phyloP scores from a whole-genome alignment of 805 yeast genomes.

The Candida ipomoeae region DNA sequence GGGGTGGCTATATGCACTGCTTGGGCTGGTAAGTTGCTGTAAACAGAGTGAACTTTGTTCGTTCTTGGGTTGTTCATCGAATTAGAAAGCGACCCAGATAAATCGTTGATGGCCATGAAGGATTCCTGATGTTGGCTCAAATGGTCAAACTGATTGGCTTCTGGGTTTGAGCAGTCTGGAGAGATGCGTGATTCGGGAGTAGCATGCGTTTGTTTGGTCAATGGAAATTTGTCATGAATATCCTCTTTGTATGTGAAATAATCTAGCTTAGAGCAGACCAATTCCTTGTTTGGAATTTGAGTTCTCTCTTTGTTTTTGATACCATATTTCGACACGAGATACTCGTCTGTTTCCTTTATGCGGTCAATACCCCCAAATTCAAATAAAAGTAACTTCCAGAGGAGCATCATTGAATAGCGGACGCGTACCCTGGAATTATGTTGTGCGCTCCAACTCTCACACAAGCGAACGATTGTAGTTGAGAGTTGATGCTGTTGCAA shows the following conservation, averaged over 20 bases:
- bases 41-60: constrained; percentile 39
- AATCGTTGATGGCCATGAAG: constrained; percentile 38
- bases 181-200: neutral
- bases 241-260: constrained; percentile 78
- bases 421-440: constrained; percentile 40
- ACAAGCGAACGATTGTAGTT: constrained; percentile 40
- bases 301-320: constrained; percentile 23
- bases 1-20: constrained; percentile 79
- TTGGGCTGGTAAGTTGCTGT: constrained; percentile 48
- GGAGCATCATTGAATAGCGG: constrained; percentile 50
- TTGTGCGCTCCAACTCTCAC: constrained; percentile 68
- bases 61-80: constrained; percentile 58
- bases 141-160: neutral
- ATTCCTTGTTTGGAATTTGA: constrained; percentile 15
- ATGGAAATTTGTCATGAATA: constrained; percentile 69
- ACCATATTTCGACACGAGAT: constrained; percentile 41
- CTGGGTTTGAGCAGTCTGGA: constrained; percentile 2
- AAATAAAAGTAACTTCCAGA: constrained; percentile 51
- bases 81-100: constrained; percentile 54
- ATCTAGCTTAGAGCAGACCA: constrained; percentile 75
- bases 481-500: constrained; percentile 39
- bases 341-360: constrained; percentile 42
- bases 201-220: constrained; percentile 26
- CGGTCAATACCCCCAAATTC: constrained; percentile 57
- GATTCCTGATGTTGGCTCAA: constrained; percentile 2